Evolutionary conservation across 768 basidiomycete genomes (phyloP), one percentile per base, ranked within the genome.

Genomic region (Rhodotorula graminis): DNA sequence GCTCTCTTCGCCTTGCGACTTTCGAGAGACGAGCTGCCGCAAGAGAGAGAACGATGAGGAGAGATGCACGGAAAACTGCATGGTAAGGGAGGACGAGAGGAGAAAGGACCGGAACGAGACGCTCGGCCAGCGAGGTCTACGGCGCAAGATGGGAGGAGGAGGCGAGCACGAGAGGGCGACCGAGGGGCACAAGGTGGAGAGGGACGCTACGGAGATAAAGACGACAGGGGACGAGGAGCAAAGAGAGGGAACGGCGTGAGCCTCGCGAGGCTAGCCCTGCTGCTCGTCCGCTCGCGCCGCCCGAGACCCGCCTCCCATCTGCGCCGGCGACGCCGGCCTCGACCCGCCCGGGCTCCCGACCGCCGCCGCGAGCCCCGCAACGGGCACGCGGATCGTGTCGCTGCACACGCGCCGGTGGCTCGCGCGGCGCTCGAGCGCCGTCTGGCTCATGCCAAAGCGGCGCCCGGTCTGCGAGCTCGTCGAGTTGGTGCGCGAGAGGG

Each of bases 391-490:
- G 29, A 61, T 66, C 50, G 64, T 69, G 19, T 65, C 68, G 47
- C 55, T 58, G n/a, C 69, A 73, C 25, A 73, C 67, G 12, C 74
- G 33, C 23, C 64, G 23, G 29, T 75, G 74, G 37, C 65, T 67
- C 47, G 74, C 74, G 31, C 70, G 18, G 6, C 74, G 31, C 60
- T 75, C 59, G 46, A 61, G 66, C 40, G 61, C 52, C 47, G 70
- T 69, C 64, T 75, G 74, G 27, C 31, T 29, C 18, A 64, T 61
- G 19, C 74, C 74, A 52, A 75, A 75, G 44, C 66, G 33, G 18
- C 58, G 33, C 11, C 37, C 9, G 5, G 37, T 37, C 37, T 37
- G 44, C 44, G 44, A 33, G 27, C 25, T 23, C 37, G 37, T 37
- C 37, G 37, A 37, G 10, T 25, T 37, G 37, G 53, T 37, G 27